Evolutionary conservation across 306 rosid species (phyloP).

Genomic region (Sphenostylis stenocarpa): DNA sequence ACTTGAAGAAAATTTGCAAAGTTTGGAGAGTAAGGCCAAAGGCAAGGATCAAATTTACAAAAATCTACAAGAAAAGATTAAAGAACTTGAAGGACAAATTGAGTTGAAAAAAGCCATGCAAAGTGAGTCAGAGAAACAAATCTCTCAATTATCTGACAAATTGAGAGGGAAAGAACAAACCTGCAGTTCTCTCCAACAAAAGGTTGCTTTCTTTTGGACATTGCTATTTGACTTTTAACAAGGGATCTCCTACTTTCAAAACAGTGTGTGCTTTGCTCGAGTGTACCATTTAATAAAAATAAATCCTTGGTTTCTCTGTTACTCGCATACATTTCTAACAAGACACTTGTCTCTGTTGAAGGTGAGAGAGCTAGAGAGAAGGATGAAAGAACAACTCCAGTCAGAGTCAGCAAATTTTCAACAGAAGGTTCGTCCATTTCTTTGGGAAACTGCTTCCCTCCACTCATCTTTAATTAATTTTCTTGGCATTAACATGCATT

Average conservation of each 20-base stretch:
- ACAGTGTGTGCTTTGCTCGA: background rate
- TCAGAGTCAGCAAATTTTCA: conserved; percentile 57
- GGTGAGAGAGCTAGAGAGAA: conserved; percentile 79
- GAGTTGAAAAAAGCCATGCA: conserved; percentile 63
- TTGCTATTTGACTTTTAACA: conserved; percentile 7
- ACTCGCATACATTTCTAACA: background rate
- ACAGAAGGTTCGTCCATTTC: conserved; percentile 56
- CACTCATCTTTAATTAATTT: background rate
- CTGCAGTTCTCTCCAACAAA: conserved; percentile 65
- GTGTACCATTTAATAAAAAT: background rate
- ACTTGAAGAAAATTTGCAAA: conserved; percentile 77
- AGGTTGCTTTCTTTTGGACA: conserved; percentile 51
- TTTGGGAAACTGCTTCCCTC: conserved; percentile 6
- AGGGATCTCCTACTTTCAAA: no score
- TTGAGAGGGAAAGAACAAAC: conserved; percentile 71
- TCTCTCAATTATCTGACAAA: conserved; percentile 64
- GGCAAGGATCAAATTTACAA: conserved; percentile 63
- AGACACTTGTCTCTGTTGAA: conserved; percentile 31
- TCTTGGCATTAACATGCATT: background rate
- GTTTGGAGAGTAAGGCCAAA: conserved; percentile 69
- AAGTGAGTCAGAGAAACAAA: conserved; percentile 69
- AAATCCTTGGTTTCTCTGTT: background rate
- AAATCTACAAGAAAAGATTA: conserved; percentile 72
- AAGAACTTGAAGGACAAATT: conserved; percentile 80
- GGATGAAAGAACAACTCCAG: conserved; percentile 60